Percentiles rank a stretch among this genome's conserved stretches.
Evolutionary conservation across 1,139 yeast genomes (phyloP).

Genomic region (Debaryomycetaceae sp.): DNA sequence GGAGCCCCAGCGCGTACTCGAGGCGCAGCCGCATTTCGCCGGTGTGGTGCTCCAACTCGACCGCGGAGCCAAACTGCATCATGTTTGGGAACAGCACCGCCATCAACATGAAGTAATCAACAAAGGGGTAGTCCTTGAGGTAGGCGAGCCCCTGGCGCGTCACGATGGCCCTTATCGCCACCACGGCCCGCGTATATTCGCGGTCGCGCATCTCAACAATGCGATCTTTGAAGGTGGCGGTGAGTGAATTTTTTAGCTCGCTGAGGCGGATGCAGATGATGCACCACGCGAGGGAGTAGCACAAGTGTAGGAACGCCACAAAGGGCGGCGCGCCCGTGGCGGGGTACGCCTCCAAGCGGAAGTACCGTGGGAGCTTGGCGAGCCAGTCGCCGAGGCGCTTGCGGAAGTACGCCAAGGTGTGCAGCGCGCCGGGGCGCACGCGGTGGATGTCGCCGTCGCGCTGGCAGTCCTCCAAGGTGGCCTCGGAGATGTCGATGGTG

Average conservation of each 20-base stretch:
- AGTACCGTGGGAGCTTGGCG: constrained; percentile 14
- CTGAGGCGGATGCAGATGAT: constrained; percentile 17
- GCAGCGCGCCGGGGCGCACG: constrained; percentile 6
- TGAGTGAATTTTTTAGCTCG: constrained; percentile 10
- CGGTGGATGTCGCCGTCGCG: constrained; percentile 6
- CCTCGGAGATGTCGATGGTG: constrained; percentile 15
- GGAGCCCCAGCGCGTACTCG: constrained; percentile 10
- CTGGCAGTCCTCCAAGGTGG: constrained; percentile 9
- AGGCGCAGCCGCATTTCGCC: constrained; percentile 12
- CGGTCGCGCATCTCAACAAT: constrained; percentile 14
- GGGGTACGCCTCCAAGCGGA: constrained; percentile 11
- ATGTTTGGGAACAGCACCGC: constrained; percentile 18
- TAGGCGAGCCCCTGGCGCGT: constrained; percentile 11
- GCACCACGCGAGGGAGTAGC: constrained; percentile 18
- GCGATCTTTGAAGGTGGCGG: constrained; percentile 10
- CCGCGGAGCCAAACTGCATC: constrained; percentile 12
- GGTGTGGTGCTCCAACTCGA: constrained; percentile 2
- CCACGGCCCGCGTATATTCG: constrained; percentile 16
- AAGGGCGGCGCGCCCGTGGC: constrained; percentile 13
- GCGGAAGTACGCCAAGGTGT: constrained; percentile 16
- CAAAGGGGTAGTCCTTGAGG: constrained; percentile 15
- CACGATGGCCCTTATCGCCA: constrained; percentile 12
- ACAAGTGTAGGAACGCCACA: constrained; percentile 14
- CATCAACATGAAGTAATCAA: constrained; percentile 18
- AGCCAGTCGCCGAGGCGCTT: constrained; percentile 13